phyloP scores from a whole-genome alignment of 139 green algal species.

The Pedinophyceae sp. region DNA sequence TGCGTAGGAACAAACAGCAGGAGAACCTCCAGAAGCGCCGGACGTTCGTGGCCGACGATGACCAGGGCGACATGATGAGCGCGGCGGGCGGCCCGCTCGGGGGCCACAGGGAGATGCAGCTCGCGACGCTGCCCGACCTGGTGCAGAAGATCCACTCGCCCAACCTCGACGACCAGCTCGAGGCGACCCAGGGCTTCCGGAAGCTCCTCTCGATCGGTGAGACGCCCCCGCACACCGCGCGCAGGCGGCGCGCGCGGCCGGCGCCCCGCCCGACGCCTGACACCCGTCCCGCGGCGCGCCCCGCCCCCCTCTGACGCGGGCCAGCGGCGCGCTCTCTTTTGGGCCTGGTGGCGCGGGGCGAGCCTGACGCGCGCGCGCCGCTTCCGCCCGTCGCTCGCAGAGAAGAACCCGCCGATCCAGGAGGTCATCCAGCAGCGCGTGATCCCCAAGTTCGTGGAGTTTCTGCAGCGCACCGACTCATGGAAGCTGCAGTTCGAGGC shows the following conservation, averaged over 20 bases:
- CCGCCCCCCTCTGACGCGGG: neutral
- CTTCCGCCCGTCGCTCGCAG: slow-evolving; percentile 21
- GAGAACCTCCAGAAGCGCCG: slow-evolving; percentile 97
- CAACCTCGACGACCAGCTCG: slow-evolving; percentile 69
- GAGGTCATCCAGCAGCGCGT: slow-evolving; percentile 93
- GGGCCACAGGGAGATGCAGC: slow-evolving; percentile 29
- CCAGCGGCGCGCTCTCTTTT: neutral
- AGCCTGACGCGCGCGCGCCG: neutral
- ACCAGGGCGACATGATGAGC: neutral
- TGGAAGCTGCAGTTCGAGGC: slow-evolving; percentile 67
- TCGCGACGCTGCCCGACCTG: slow-evolving; percentile 87
- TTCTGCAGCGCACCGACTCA: slow-evolving; percentile 68
- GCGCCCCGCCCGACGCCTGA: neutral
- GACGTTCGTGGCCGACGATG: slow-evolving; percentile 25
- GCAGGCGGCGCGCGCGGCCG: neutral
- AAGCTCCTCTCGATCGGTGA: slow-evolving; percentile 95
- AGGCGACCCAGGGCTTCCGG: slow-evolving; percentile 89
- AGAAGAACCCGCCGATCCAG: slow-evolving; percentile 94
- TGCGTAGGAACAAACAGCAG: slow-evolving; percentile 93
- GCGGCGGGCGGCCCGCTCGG: neutral
- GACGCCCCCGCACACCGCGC: neutral
- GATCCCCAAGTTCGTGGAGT: slow-evolving; percentile 91
- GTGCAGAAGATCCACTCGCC: slow-evolving; percentile 71
- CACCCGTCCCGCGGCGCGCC: neutral
- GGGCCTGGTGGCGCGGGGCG: neutral